Conservation (phyloP, 495 filamentous ascomycete species). For the Podospora comata region DNA sequence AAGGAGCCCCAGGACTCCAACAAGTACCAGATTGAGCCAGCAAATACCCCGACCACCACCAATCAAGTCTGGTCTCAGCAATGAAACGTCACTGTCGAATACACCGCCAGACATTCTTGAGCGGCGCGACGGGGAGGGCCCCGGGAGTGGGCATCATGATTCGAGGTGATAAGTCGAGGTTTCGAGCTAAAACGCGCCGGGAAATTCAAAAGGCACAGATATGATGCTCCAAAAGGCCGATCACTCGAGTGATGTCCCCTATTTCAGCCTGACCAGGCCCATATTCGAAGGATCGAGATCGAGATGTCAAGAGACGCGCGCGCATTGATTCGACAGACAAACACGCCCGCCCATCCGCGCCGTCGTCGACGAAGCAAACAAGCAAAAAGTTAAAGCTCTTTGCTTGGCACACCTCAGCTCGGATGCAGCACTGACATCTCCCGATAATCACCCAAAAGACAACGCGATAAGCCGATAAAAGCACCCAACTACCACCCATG, state of each 20-base stretch:
- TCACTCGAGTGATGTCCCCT: neutral
- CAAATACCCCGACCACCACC: conserved; percentile 13
- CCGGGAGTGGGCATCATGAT: conserved; percentile 1
- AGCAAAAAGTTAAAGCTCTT: neutral
- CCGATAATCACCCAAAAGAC: neutral
- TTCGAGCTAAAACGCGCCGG: neutral
- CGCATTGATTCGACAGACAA: neutral
- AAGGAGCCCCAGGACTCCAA: conserved; percentile 8
- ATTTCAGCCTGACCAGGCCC: neutral
- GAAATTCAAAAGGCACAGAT: neutral
- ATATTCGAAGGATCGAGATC: neutral
- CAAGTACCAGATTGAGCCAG: conserved; percentile 8
- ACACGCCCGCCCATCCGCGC: neutral
- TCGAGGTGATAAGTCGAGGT: conserved; percentile 1
- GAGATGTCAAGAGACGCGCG: neutral
- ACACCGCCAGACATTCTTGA: neutral
- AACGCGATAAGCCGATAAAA: conserved; percentile 2
- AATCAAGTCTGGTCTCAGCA: neutral
- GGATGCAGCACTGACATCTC: neutral
- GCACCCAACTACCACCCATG: too few species aligned
- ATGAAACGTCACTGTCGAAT: neutral
- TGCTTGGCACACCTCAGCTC: neutral
- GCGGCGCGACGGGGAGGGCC: neutral
- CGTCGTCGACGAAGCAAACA: neutral
- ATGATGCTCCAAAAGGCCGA: neutral